phyloP scores from a whole-genome alignment of 345 rosid genomes.

The Turritis glabra region DNA sequence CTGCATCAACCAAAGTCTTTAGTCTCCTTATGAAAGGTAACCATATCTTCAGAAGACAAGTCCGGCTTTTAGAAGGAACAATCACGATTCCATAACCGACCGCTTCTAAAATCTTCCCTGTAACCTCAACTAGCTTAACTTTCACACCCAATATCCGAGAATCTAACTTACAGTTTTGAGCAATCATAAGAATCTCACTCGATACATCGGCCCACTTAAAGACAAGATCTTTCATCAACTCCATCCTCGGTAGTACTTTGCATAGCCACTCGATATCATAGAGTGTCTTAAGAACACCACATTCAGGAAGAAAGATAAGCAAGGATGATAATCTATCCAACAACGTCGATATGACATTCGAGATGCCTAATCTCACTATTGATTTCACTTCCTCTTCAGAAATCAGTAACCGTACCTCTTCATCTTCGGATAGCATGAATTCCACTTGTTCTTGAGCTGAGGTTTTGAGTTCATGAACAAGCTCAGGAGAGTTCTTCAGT shows the following conservation, averaged over 20 bases:
- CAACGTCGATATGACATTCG: constrained; percentile 53
- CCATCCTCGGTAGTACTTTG: constrained; percentile 69
- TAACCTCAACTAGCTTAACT: constrained; percentile 68
- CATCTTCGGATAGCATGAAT: constrained; percentile 76
- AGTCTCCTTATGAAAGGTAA: constrained; percentile 79
- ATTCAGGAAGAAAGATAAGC: constrained; percentile 42
- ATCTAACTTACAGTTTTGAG: constrained; percentile 61
- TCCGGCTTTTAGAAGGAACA: constrained; percentile 55
- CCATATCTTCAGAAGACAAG: constrained; percentile 69
- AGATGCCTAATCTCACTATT: constrained; percentile 55
- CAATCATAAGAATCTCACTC: constrained; percentile 44
- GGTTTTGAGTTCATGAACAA: constrained; percentile 65
- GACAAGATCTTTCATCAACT: constrained; percentile 80
- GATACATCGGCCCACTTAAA: constrained; percentile 67
- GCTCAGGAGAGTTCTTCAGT: constrained; percentile 47
- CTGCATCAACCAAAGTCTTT: constrained; percentile 67
- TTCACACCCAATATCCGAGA: constrained; percentile 67
- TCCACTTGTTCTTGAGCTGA: constrained; percentile 95
- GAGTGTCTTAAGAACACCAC: constrained; percentile 42
- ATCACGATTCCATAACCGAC: constrained; percentile 90
- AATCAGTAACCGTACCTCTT: constrained; percentile 55
- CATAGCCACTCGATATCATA: constrained; percentile 85
- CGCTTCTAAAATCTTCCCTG: constrained; percentile 84
- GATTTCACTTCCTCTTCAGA: constrained; percentile 73
- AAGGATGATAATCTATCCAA: constrained; percentile 52